Evolutionary conservation across 2,329 filamentous ascomycete species (phyloP), one percentile per base, ranked within the genome.

Genomic region (Talaromyces albobiverticillius): DNA sequence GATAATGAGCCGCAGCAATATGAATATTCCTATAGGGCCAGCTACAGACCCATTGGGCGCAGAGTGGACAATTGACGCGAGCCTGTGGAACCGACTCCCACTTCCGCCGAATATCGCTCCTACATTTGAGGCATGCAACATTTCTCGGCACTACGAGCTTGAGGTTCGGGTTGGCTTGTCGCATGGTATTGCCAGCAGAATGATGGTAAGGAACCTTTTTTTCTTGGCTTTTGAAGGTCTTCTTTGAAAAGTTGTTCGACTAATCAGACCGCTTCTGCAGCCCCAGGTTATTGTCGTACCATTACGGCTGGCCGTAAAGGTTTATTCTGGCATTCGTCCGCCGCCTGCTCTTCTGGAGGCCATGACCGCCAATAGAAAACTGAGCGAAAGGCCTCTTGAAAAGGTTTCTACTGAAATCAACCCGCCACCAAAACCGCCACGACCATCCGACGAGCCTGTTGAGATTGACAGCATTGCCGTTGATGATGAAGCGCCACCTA

Each of bases 61-160:
- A 10, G 89, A 95, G 64, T 76, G 86, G 54, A 78, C 82, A n/a
- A 68, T 95, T 22, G 87, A 91, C 53, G 76, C 83, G 46, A 79
- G 78, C 2, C 67, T 93, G 38, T 99, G 94, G 94, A 82, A 82
- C 58, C 77, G 78, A 38, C 78, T 83, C 47, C 77, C 84, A 0
- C 76, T 97, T 5, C 94, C 93, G 2, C 94, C 90, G 67, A 93
- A 89, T 0, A 84, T 99, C 10, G 86, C 90, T 9, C 94, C 94
- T 0, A 87, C 85, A 0, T 99, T 99, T 67, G 79, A 84, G 46
- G 90, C 91, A 1, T 99, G 94, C 73, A 97, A 97, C 69, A 82
- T 97, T 46, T 81, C 82, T 49, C 83, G 93, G 25, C 80, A 76
- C 49, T 97, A 99, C 69, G 87, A 92, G 67, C 74, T 99, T 34